phyloP scores from a whole-genome alignment of 1,139 yeast genomes.

The Debaryomyces udenii region DNA sequence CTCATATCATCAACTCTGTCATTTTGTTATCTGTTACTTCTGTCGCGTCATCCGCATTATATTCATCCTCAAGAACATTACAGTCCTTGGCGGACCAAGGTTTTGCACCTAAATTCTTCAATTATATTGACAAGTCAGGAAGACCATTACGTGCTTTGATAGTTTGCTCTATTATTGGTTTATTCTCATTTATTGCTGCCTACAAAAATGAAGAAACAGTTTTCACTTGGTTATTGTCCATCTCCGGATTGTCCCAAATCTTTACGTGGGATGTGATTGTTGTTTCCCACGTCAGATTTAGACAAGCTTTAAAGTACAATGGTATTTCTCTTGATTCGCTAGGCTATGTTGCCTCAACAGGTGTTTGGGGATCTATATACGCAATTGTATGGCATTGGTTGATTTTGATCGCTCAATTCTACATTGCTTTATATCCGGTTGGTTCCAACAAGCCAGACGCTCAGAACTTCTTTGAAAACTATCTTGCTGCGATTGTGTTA shows the following conservation, averaged over 20 bases:
- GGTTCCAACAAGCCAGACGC: conserved; percentile 34
- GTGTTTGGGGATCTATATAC: conserved; percentile 34
- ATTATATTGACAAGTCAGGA: conserved; percentile 46
- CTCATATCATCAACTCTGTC: conserved; percentile 47
- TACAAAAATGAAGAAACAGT: conserved; percentile 35
- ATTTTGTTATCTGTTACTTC: conserved; percentile 49
- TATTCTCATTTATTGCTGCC: conserved; percentile 31
- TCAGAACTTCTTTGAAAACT: conserved; percentile 38
- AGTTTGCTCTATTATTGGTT: conserved; percentile 28
- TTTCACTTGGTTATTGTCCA: conserved; percentile 45
- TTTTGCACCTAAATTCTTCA: conserved; percentile 45
- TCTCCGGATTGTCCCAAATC: conserved; percentile 44
- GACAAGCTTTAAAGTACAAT: conserved; percentile 32
- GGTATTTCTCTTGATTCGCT: conserved; percentile 29
- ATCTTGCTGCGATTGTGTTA: conserved; percentile 40
- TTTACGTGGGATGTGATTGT: conserved; percentile 42
- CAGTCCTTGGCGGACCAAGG: conserved; percentile 49
- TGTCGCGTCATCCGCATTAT: conserved; percentile 48
- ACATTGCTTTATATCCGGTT: conserved; percentile 46
- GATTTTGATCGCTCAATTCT: conserved; percentile 40
- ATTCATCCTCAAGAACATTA: conserved; percentile 47
- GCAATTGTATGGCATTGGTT: conserved; percentile 30
- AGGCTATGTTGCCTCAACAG: conserved; percentile 35
- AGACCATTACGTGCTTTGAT: conserved; percentile 43
- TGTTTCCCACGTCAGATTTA: conserved; percentile 34